Conservation (phyloP, 805 yeast genomes). For the Saturnispora kantuleensis region DNA sequence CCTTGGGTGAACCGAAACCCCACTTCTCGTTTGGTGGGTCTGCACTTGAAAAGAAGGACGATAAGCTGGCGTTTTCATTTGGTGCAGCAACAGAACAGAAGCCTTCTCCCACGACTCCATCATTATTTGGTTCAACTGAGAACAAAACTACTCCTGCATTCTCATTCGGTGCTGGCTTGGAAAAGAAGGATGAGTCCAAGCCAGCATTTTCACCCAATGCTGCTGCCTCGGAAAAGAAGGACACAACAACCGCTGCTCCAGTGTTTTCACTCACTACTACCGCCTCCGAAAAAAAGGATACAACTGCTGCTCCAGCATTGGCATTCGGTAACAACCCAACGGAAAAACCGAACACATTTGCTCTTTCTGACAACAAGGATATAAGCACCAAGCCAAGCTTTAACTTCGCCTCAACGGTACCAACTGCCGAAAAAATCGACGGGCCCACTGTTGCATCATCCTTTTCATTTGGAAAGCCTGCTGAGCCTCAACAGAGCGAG, state of each 20-base stretch:
- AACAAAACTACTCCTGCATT: too few species aligned
- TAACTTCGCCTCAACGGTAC: too few species aligned
- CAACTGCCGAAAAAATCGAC: too few species aligned
- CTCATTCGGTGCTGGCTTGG: too few species aligned
- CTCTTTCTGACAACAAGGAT: neutral
- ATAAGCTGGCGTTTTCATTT: slow-evolving; percentile 10
- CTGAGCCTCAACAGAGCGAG: too few species aligned
- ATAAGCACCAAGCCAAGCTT: too few species aligned
- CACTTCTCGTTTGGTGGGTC: neutral
- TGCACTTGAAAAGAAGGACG: neutral
- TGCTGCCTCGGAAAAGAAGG: neutral
- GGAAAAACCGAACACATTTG: neutral
- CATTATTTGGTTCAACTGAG: neutral
- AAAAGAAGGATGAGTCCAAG: too few species aligned
- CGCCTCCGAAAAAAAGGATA: neutral
- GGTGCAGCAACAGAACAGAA: slow-evolving; percentile 4
- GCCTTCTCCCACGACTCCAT: neutral
- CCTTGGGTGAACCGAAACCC: slow-evolving; percentile 3
- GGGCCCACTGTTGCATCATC: too few species aligned
- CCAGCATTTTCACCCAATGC: too few species aligned
- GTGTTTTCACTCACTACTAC: neutral
- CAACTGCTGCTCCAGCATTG: slow-evolving; percentile 3
- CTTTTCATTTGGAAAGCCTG: too few species aligned
- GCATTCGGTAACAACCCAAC: neutral
- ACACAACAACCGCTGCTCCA: neutral